These are phyloP conservation scores for Stropharia rugosoannulata DNA, from an alignment of 768 basidiomycete species.

Conservation along the genomic window DNA sequence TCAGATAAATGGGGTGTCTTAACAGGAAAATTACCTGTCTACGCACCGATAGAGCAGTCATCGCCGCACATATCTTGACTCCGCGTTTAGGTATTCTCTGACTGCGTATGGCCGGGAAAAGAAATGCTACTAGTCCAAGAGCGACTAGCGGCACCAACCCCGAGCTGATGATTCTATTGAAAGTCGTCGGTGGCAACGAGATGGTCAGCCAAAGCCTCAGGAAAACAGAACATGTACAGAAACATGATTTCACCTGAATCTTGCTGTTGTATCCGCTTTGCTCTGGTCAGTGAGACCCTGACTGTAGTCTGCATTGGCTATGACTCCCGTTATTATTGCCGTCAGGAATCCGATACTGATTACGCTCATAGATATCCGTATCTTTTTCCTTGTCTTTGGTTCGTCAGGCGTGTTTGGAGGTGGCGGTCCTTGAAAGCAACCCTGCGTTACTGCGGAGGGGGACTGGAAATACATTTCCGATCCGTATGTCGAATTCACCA, in stretches of 20 bases:
- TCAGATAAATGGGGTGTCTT: not conserved
- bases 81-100: not conserved
- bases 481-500: conserved; percentile 39
- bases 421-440: conserved; percentile 19
- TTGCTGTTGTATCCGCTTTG: not conserved
- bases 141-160: not conserved
- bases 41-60: conserved; percentile 32
- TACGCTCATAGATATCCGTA: not conserved
- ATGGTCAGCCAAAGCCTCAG: not conserved
- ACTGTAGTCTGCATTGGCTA: conserved; percentile 1
- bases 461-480: conserved; percentile 27
- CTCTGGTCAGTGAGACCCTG: not conserved
- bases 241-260: not conserved
- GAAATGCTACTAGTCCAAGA: not conserved
- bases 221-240: too few species aligned
- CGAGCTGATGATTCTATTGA: not conserved
- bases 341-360: not conserved
- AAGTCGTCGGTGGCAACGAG: not conserved
- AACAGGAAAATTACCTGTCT: too few species aligned
- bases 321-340: conserved; percentile 1
- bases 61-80: not conserved
- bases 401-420: conserved; percentile 20
- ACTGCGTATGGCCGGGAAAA: too few species aligned
- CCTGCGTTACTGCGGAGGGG: conserved; percentile 24
- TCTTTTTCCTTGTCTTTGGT: not conserved